phyloP scores from a whole-genome alignment of 2,329 filamentous ascomycete genomes.

The Beauveria sp. region DNA sequence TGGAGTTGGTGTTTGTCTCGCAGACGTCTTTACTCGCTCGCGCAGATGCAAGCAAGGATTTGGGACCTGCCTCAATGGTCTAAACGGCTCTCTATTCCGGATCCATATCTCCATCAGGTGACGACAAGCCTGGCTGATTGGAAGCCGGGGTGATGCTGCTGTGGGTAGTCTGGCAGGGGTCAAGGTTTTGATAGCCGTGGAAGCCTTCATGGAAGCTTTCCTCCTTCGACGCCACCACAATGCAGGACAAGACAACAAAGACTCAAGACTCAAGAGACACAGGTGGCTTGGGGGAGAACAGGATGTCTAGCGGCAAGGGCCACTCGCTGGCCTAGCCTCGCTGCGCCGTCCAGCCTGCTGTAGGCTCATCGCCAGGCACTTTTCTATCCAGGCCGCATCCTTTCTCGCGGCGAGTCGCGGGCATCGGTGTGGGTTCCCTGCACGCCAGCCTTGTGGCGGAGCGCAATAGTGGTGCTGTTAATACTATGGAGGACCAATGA shows the following conservation, averaged over 20 bases:
- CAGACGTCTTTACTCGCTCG: background rate
- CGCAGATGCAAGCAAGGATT: background rate
- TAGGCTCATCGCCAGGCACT: conserved; percentile 10
- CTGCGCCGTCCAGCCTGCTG: background rate
- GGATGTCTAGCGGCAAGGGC: background rate
- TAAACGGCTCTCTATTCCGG: conserved; percentile 1
- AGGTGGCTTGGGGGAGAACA: background rate
- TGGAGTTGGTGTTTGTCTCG: background rate
- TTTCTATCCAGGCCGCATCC: background rate
- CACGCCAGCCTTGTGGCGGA: conserved; percentile 7
- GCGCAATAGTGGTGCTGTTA: background rate
- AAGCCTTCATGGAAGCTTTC: conserved; percentile 11
- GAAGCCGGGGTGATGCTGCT: background rate
- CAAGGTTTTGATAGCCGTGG: background rate
- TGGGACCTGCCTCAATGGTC: background rate
- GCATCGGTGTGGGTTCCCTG: background rate
- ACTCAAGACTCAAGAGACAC: background rate
- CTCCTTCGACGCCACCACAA: background rate
- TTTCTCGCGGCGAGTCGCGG: background rate
- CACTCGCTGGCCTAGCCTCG: background rate
- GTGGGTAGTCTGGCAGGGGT: background rate
- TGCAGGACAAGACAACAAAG: background rate
- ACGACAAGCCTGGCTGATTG: background rate
- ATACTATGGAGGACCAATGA: background rate
- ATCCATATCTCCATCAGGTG: conserved; percentile 7